Evolutionary conservation across 1,284 basidiomycete genomes (phyloP), one percentile per base, ranked within the genome.

Genomic region (Ustilago loliicola): DNA sequence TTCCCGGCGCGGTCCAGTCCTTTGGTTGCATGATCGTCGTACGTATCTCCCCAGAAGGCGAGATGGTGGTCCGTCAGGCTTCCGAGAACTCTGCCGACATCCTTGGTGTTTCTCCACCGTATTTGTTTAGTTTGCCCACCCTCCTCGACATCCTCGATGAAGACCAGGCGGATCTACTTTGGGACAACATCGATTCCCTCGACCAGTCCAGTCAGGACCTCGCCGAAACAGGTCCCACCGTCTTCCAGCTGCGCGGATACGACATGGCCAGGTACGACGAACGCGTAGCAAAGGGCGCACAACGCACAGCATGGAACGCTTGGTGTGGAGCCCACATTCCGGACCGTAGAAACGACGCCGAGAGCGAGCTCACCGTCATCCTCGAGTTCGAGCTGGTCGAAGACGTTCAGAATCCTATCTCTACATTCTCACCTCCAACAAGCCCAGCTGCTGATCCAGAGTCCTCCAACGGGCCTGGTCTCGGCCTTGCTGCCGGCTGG

Each of bases 301-400:
- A 88, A 89, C 50, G 88, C 88, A 19, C 87, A 88, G n/a, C 34
- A 3, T 95, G 94, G 94, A 91, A 90, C 0, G 93, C 92, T 77
- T 95, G 93, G 93, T 94, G 93, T 78, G 93, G 93, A 0, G 90
- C 92, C 0, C 93, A 95, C 86, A 36, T 74, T 29, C 74, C 75
- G 3, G 66, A 74, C 45, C 54, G 72, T 50, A 52, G 56, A 25
- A 61, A 66, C 34, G 75, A 79, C 21, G 64, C 45, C 29, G 70
- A 76, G 15, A 63, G 63, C 40, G 70, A 73, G 34, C 57, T 77
- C 27, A 69, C 79, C n/a, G 79, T 78, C 45, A 68, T 84, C 3
- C 89, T 95, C 80, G 94, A 96, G 84, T 93, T 95, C 77, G 94
- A 95, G 86, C 88, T 94, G 25, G 93, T 94, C 82, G 87, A 88